Evolutionary conservation across 2,329 filamentous ascomycete species (phyloP).

Genomic region (Aphanoascus verrucosus): DNA sequence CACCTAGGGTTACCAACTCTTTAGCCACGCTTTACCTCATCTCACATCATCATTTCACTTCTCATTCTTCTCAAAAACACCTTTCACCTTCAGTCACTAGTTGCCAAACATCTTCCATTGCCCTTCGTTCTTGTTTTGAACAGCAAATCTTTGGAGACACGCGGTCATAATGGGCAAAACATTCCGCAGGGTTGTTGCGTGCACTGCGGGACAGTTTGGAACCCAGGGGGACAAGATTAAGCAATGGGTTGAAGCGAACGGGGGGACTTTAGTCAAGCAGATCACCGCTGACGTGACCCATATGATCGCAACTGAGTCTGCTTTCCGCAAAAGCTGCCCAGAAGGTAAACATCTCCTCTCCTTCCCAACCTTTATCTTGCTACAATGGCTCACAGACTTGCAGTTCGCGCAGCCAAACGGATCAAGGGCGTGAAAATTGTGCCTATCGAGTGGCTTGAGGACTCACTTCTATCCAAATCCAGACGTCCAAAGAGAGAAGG

Average conservation of each 20-base stretch:
- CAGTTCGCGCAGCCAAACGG: slow-evolving; percentile 34
- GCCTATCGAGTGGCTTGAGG: slow-evolving; percentile 39
- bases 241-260: slow-evolving; percentile 54
- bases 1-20: no score
- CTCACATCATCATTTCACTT: not conserved
- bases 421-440: slow-evolving; percentile 36
- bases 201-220: slow-evolving; percentile 49
- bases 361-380: not conserved
- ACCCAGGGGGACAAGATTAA: slow-evolving; percentile 47
- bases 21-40: no score
- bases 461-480: slow-evolving; percentile 30
- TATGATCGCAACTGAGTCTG: slow-evolving; percentile 54
- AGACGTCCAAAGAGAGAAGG: slow-evolving; percentile 26
- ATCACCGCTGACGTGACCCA: slow-evolving; percentile 56
- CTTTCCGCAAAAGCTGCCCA: slow-evolving; percentile 44
- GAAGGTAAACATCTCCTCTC: slow-evolving; percentile 25
- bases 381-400: not conserved
- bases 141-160: no score
- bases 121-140: no score
- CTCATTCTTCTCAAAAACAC: not conserved
- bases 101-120: not conserved
- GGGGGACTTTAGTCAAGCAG: slow-evolving; percentile 46
- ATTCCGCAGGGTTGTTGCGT: slow-evolving; percentile 47
- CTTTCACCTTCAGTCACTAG: not conserved
- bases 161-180: slow-evolving; percentile 27